Evolutionary conservation across 2,329 filamentous ascomycete genomes (phyloP).

Genomic region (Colletotrichum sublineola): DNA sequence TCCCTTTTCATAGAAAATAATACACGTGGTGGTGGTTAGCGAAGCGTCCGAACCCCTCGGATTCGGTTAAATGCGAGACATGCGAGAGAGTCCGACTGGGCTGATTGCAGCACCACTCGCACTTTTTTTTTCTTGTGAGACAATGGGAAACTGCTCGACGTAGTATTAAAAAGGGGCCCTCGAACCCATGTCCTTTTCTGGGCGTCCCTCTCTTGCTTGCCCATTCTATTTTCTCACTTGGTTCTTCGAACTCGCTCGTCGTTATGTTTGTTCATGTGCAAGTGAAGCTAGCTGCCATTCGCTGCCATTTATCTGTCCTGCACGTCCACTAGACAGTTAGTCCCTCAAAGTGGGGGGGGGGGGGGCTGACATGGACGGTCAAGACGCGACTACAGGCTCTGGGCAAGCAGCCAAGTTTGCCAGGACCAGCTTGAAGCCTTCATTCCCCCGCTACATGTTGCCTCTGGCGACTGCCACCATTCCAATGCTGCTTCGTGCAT

Average conservation of each 20-base stretch:
- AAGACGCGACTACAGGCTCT: not conserved
- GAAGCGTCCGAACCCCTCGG: constrained; percentile 9
- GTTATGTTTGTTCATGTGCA: not conserved
- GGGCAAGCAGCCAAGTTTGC: not conserved
- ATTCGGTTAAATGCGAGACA: constrained; percentile 16
- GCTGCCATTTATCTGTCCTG: not conserved
- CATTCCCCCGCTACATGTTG: constrained; percentile 29
- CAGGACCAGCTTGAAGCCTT: constrained; percentile 24
- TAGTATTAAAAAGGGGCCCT: not conserved
- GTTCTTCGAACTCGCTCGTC: not conserved
- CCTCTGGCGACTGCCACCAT: constrained; percentile 22
- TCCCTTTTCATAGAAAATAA: not conserved
- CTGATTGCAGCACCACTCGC: not conserved
- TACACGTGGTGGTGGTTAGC: not conserved
- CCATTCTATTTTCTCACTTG: too few species aligned
- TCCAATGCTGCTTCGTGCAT: constrained; percentile 4
- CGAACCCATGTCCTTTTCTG: not conserved
- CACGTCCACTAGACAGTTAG: not conserved
- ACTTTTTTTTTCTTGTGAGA: not conserved
- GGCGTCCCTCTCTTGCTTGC: not conserved
- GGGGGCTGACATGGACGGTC: not conserved
- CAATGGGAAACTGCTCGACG: not conserved
- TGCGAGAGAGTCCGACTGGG: constrained; percentile 7
- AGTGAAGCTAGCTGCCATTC: not conserved
- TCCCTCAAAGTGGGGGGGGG: not conserved